Evolutionary conservation across 495 filamentous ascomycete genomes (phyloP).

Genomic region (Penicillium silybi): DNA sequence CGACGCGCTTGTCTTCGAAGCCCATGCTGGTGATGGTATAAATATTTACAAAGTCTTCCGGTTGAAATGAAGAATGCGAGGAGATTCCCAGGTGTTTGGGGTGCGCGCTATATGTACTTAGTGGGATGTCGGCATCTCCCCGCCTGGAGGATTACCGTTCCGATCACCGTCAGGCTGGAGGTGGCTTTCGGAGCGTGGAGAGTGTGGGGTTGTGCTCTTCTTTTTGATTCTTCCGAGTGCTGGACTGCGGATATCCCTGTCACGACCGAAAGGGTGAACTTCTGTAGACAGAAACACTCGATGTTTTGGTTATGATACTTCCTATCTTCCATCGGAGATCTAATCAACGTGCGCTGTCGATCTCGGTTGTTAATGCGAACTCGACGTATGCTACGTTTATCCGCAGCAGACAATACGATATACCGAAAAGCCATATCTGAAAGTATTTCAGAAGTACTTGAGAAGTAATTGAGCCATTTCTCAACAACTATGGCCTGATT

Average conservation of each 20-base stretch:
- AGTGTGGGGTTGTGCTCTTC: slow-evolving; percentile 10
- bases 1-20: slow-evolving; percentile 36
- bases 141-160: slow-evolving; percentile 15
- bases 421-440: background rate
- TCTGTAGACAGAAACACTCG: background rate
- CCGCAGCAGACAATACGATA: background rate
- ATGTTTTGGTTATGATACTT: background rate
- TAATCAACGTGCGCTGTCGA: background rate
- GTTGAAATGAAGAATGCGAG: background rate
- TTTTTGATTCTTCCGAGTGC: slow-evolving; percentile 8
- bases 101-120: slow-evolving; percentile 13
- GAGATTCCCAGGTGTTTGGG: background rate
- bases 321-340: background rate
- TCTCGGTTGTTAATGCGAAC: background rate
- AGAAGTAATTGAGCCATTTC: background rate
- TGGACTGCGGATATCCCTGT: slow-evolving; percentile 12
- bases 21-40: slow-evolving; percentile 10
- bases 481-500: background rate
- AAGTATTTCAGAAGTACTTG: background rate
- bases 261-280: background rate
- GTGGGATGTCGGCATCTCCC: slow-evolving; percentile 8
- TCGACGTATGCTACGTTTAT: background rate
- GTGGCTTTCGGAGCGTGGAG: slow-evolving; percentile 22
- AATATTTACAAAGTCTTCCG: background rate
- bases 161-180: slow-evolving; percentile 13